Percentiles rank a stretch among this genome's conserved stretches.
Evolutionary conservation across 108 stramenopile genomes (phyloP).

Genomic region (Pseudonitzschia pungens): DNA sequence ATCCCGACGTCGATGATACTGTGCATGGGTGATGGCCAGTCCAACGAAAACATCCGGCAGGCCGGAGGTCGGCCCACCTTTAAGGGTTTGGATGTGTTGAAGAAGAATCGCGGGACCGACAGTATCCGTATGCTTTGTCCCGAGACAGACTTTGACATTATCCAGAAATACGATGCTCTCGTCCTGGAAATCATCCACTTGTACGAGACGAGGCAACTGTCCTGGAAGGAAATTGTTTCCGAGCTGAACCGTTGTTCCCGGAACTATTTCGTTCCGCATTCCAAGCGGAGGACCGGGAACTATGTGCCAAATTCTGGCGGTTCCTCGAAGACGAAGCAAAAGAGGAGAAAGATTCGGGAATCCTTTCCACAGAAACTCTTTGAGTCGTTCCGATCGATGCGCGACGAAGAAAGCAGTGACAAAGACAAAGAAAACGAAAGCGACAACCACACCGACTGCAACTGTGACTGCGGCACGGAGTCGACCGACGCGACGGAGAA

Average conservation of each 20-base stretch:
- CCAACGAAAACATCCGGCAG: conserved; percentile 28
- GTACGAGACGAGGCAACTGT: not conserved
- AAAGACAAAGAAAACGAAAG: too few species aligned
- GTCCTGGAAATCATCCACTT: conserved; percentile 1
- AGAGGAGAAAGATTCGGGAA: not conserved
- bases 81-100: conserved; percentile 20
- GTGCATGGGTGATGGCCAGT: conserved; percentile 30
- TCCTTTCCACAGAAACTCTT: too few species aligned
- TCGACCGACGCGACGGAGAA: too few species aligned
- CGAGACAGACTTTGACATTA: conserved; percentile 3
- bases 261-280: not conserved
- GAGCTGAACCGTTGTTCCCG: not conserved
- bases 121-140: conserved; percentile 9
- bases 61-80: conserved; percentile 44
- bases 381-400: too few species aligned
- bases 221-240: not conserved
- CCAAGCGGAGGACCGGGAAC: conserved; percentile 1
- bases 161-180: not conserved
- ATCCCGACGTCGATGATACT: conserved; percentile 39
- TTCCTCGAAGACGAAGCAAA: not conserved
- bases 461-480: too few species aligned
- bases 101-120: not conserved
- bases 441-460: too few species aligned
- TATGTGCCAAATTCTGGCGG: not conserved
- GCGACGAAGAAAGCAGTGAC: too few species aligned